A percentile compares a stretch with the other conserved stretches of the same genome.
phyloP scores from a whole-genome alignment of 2,329 filamentous ascomycete species.

The Colletotrichum kahawae region DNA sequence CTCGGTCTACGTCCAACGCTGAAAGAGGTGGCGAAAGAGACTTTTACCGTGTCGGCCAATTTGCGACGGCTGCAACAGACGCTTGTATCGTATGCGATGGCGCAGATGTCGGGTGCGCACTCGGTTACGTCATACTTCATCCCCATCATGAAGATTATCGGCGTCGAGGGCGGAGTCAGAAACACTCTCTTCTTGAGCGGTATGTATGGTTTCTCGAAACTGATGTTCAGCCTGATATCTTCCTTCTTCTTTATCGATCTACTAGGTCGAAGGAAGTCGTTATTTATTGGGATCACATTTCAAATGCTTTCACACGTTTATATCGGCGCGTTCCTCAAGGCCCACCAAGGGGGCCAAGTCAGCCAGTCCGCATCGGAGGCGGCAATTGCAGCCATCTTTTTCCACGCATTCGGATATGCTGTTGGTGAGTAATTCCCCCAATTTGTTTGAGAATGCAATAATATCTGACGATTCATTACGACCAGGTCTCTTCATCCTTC shows the following conservation, averaged over 20 bases:
- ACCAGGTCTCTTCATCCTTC: conserved; percentile 38
- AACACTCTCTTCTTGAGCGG: conserved; percentile 41
- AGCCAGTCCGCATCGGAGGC: conserved; percentile 34
- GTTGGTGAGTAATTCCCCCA: conserved; percentile 21
- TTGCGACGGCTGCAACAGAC: conserved; percentile 43
- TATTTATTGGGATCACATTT: conserved; percentile 35
- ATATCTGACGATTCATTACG: neutral
- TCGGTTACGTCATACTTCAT: conserved; percentile 48
- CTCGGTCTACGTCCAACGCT: neutral
- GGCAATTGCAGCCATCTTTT: conserved; percentile 47
- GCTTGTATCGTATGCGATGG: conserved; percentile 39
- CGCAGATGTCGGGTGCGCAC: conserved; percentile 49
- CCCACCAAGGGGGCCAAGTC: conserved; percentile 23
- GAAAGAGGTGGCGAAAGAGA: conserved; percentile 30
- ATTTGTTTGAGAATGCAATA: neutral
- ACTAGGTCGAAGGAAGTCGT: conserved; percentile 40
- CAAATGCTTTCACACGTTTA: conserved; percentile 39
- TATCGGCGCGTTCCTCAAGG: neutral
- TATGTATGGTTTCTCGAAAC: conserved; percentile 48
- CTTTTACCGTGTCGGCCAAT: conserved; percentile 39
- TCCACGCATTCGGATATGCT: conserved; percentile 50
- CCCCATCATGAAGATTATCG: conserved; percentile 42
- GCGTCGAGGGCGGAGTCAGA: conserved; percentile 30
- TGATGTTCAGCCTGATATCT: conserved; percentile 43
- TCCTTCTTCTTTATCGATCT: conserved; percentile 49